Evolutionary conservation across 768 basidiomycete genomes (phyloP).

Genomic region (Cystobasidium ongulense): DNA sequence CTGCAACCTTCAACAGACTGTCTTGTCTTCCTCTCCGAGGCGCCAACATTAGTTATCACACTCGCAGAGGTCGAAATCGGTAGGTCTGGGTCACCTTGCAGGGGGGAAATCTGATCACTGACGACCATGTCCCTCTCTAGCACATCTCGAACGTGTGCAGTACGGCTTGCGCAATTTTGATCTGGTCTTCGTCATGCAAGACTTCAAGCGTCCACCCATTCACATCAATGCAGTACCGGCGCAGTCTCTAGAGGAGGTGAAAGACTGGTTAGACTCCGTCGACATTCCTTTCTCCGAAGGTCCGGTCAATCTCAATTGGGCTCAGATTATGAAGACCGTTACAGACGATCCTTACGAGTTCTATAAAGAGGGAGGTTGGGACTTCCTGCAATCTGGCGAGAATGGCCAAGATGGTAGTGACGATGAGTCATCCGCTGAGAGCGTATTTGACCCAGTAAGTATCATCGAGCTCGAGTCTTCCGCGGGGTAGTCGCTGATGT

Average conservation of each 20-base stretch:
- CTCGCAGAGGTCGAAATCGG: conserved; percentile 82
- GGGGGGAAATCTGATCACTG: background rate
- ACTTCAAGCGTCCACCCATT: conserved; percentile 81
- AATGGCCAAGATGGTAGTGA: conserved; percentile 54
- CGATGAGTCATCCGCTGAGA: conserved; percentile 48
- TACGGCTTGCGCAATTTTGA: conserved; percentile 95
- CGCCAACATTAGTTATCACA: conserved; percentile 91
- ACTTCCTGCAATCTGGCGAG: conserved; percentile 66
- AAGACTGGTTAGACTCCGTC: conserved; percentile 99
- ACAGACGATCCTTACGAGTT: conserved; percentile 92
- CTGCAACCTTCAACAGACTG: conserved; percentile 95
- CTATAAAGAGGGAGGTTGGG: conserved; percentile 94
- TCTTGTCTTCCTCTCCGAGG: conserved; percentile 86
- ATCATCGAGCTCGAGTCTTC: background rate
- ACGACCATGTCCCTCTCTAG: conserved; percentile 41
- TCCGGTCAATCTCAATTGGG: conserved; percentile 96
- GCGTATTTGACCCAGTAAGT: conserved; percentile 57
- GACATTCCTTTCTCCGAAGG: conserved; percentile 93
- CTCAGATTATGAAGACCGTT: conserved; percentile 68
- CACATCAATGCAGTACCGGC: conserved; percentile 96
- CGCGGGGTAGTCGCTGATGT: background rate
- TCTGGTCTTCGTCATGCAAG: conserved; percentile 91
- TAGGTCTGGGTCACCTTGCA: background rate
- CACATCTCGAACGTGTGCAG: conserved; percentile 91
- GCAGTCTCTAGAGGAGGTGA: conserved; percentile 85